These are phyloP conservation scores for Luffa acutangula DNA, from an alignment of 306 rosid species.

Conservation along the genomic window DNA sequence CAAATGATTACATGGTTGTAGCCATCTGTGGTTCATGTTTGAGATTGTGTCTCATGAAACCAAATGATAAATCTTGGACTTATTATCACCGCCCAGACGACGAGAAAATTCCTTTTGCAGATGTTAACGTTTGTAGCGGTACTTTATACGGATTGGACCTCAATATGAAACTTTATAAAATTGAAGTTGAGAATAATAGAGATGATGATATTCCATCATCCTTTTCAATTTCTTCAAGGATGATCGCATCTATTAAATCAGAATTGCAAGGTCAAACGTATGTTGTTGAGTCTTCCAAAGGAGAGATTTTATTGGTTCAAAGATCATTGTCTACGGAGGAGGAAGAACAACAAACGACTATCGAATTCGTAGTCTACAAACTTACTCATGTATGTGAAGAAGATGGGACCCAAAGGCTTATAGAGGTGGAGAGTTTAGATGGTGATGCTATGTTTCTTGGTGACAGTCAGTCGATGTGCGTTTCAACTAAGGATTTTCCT, in stretches of 20 bases:
- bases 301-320: background rate
- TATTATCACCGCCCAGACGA: background rate
- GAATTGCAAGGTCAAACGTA: background rate
- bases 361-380: background rate
- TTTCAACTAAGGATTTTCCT: background rate
- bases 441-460: background rate
- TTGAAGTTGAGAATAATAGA: background rate
- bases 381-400: background rate
- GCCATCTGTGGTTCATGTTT: background rate
- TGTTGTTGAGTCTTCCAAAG: background rate
- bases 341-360: too few species aligned
- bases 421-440: background rate
- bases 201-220: background rate
- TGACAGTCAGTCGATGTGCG: background rate
- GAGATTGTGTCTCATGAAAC: background rate
- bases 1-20: background rate
- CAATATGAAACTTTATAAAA: background rate
- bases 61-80: background rate
- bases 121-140: background rate
- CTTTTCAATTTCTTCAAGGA: background rate
- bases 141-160: background rate
- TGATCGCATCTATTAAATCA: background rate
- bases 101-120: background rate
- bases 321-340: background rate
- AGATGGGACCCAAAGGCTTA: background rate